Evolutionary conservation across 805 yeast genomes (phyloP).

Genomic region (Blastobotrys robertii): DNA sequence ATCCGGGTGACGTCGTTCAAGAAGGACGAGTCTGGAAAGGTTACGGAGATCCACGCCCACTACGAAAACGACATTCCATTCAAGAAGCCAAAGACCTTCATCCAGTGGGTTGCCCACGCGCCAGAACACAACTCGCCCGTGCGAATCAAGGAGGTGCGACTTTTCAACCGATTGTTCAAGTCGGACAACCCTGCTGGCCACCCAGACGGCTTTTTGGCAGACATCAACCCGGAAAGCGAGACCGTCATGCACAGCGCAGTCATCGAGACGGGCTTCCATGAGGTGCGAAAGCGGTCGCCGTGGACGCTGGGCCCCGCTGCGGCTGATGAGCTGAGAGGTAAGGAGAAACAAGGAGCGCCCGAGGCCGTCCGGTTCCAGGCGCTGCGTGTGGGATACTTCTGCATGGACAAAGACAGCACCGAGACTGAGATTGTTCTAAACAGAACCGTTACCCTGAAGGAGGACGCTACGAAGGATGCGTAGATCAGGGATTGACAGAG

Average conservation of each 20-base stretch:
- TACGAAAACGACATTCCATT: slow-evolving; percentile 58
- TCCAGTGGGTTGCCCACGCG: slow-evolving; percentile 89
- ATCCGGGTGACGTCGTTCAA: slow-evolving; percentile 62
- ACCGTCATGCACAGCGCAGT: slow-evolving; percentile 53
- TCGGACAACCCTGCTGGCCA: slow-evolving; percentile 84
- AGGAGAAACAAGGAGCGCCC: slow-evolving; percentile 41
- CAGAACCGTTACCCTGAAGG: slow-evolving; percentile 89
- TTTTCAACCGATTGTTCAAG: slow-evolving; percentile 78
- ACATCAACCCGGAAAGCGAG: slow-evolving; percentile 74
- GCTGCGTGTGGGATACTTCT: slow-evolving; percentile 90
- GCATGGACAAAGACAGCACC: slow-evolving; percentile 71
- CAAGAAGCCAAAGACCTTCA: slow-evolving; percentile 86
- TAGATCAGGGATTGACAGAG: neutral
- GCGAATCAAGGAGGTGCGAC: slow-evolving; percentile 63
- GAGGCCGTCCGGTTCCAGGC: slow-evolving; percentile 98
- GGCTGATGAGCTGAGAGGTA: slow-evolving; percentile 50
- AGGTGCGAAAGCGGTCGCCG: slow-evolving; percentile 63
- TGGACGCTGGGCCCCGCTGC: slow-evolving; percentile 54
- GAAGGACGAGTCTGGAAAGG: slow-evolving; percentile 51
- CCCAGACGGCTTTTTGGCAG: slow-evolving; percentile 82
- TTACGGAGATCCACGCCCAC: slow-evolving; percentile 63
- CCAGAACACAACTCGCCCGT: slow-evolving; percentile 53
- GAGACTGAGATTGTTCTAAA: slow-evolving; percentile 61
- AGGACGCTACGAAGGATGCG: slow-evolving; percentile 38
- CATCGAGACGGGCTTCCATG: slow-evolving; percentile 67